These are phyloP conservation scores for Amanita pseudoporphyria DNA, from an alignment of 768 basidiomycete species.

Conservation along the genomic window DNA sequence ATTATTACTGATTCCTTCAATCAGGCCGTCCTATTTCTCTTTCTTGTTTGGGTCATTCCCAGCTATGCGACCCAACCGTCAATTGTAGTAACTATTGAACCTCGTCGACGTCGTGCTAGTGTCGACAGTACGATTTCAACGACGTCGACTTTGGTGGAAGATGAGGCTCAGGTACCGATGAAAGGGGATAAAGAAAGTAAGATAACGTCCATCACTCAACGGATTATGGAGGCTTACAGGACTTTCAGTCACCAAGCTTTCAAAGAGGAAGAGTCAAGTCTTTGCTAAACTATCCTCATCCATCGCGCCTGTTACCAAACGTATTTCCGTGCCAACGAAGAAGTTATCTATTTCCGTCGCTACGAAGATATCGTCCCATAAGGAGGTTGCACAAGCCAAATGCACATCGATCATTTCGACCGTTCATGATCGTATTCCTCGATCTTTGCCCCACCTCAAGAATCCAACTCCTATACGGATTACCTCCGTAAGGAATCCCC, in stretches of 20 bases:
- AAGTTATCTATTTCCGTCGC: background rate
- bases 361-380: background rate
- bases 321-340: background rate
- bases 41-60: constrained; percentile 1
- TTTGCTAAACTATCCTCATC: background rate
- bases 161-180: background rate
- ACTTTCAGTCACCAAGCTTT: background rate
- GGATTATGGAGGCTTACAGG: too few species aligned
- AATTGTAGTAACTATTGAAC: background rate
- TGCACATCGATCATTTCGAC: background rate
- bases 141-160: background rate
- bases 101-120: background rate
- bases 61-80: constrained; percentile 2
- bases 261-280: constrained; percentile 1
- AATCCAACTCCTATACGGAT: background rate
- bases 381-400: constrained; percentile 1
- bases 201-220: background rate
- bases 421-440: background rate
- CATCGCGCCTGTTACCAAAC: constrained; percentile 2
- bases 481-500: background rate
- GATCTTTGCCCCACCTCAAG: background rate
- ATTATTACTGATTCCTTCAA: background rate
- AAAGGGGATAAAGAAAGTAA: background rate
- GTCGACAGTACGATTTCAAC: background rate
- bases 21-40: background rate